Conservation (phyloP, 1,139 yeast genomes). For the Eremothecium coryli region DNA sequence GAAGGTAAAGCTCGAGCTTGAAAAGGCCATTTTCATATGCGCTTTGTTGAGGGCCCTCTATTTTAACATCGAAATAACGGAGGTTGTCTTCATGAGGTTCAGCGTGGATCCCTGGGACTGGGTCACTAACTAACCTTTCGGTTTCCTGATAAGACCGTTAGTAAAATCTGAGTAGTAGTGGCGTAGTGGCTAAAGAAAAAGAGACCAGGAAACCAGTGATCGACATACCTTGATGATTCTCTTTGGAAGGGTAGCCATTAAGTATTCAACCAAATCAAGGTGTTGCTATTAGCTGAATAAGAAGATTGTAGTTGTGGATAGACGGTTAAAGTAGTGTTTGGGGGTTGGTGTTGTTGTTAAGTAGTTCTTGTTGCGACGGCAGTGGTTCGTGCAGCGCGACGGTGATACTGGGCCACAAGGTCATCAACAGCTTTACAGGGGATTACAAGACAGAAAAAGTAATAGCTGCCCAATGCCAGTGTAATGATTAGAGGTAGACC, state of each 20-base stretch:
- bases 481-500: no score
- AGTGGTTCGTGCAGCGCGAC: no score
- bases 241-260: constrained; percentile 66
- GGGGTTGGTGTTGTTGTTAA: background rate
- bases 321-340: background rate
- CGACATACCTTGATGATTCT: constrained; percentile 65
- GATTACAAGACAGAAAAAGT: no score
- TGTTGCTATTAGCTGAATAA: no score
- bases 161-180: constrained; percentile 1
- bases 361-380: background rate
- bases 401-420: no score
- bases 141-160: constrained; percentile 49
- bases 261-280: background rate
- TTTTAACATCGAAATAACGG: constrained; percentile 79
- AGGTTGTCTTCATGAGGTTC: constrained; percentile 88
- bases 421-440: no score
- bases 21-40: constrained; percentile 58
- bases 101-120: constrained; percentile 94
- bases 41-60: constrained; percentile 72
- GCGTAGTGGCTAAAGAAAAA: background rate
- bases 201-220: background rate
- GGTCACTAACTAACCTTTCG: constrained; percentile 82
- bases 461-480: no score
- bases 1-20: constrained; percentile 46
- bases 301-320: no score